Evolutionary conservation across 2,329 filamentous ascomycete species (phyloP).

Genomic region (Penicillium sp.): DNA sequence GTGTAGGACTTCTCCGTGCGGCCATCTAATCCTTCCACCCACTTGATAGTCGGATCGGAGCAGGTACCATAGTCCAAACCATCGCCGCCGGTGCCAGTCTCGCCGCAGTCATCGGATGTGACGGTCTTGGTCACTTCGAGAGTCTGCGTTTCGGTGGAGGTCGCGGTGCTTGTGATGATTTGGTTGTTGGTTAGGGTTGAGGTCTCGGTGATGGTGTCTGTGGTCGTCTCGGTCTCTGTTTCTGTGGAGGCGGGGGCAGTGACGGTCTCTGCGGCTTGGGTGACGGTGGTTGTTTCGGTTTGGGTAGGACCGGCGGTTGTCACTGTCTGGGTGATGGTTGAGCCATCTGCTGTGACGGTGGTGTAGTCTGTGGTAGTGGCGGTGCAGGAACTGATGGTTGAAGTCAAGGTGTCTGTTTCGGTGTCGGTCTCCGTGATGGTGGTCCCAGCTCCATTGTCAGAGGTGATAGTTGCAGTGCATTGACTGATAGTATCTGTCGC

Average conservation of each 20-base stretch:
- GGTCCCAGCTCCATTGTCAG: not conserved
- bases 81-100: not conserved
- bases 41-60: conserved; percentile 15
- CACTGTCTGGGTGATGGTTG: not conserved
- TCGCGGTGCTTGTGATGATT: not conserved
- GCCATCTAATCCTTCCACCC: conserved; percentile 14
- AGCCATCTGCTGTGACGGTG: conserved; percentile 1
- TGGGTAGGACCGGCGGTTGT: conserved; percentile 5
- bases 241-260: not conserved
- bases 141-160: not conserved
- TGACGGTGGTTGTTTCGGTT: not conserved
- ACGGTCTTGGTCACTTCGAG: conserved; percentile 1
- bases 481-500: conserved; percentile 5
- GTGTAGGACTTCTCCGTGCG: conserved; percentile 10
- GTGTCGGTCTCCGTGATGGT: conserved; percentile 2
- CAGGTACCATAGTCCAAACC: not conserved
- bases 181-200: not conserved
- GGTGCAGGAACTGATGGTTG: conserved; percentile 3
- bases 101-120: not conserved
- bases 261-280: conserved; percentile 1
- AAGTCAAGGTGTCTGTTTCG: conserved; percentile 7
- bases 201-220: not conserved
- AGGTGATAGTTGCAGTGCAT: conserved; percentile 5
- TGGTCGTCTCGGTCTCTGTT: not conserved
- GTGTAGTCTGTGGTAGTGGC: conserved; percentile 6